phyloP scores from a whole-genome alignment of 1,284 basidiomycete genomes.

The Austroboletus niveus region DNA sequence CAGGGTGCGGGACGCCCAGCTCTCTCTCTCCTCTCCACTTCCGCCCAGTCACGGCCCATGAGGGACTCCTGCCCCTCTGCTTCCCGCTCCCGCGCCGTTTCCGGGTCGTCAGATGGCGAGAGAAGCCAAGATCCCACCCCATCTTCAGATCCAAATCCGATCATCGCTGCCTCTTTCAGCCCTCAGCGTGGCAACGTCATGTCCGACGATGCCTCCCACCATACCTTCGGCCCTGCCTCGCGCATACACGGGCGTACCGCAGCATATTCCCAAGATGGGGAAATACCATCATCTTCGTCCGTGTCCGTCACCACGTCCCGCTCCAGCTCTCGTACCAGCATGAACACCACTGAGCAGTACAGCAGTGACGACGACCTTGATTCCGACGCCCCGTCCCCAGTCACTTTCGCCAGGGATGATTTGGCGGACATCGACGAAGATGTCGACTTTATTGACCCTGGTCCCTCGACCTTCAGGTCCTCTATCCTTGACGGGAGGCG shows the following conservation, averaged over 20 bases:
- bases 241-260: slow-evolving; percentile 17
- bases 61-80: slow-evolving; percentile 7
- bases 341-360: slow-evolving; percentile 41
- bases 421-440: slow-evolving; percentile 37
- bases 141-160: slow-evolving; percentile 28
- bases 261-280: slow-evolving; percentile 24
- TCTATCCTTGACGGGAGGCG: slow-evolving; percentile 31
- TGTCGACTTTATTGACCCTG: slow-evolving; percentile 17
- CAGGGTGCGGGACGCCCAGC: slow-evolving; percentile 32
- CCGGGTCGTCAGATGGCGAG: slow-evolving; percentile 27
- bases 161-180: slow-evolving; percentile 17
- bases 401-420: slow-evolving; percentile 40
- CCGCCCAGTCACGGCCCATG: slow-evolving; percentile 15
- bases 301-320: slow-evolving; percentile 39
- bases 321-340: slow-evolving; percentile 37
- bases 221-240: slow-evolving; percentile 45
- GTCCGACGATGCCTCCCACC: slow-evolving; percentile 48
- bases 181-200: slow-evolving; percentile 27
- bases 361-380: slow-evolving; percentile 53
- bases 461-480: slow-evolving; percentile 20
- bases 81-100: slow-evolving; percentile 12
- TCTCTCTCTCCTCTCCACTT: slow-evolving; percentile 13
- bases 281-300: slow-evolving; percentile 45
- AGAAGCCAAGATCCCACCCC: slow-evolving; percentile 34
- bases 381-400: slow-evolving; percentile 33